Percentiles rank a stretch among this genome's conserved stretches.
phyloP scores from a whole-genome alignment of 139 green algal genomes.

The Spirogloea muscicola region DNA sequence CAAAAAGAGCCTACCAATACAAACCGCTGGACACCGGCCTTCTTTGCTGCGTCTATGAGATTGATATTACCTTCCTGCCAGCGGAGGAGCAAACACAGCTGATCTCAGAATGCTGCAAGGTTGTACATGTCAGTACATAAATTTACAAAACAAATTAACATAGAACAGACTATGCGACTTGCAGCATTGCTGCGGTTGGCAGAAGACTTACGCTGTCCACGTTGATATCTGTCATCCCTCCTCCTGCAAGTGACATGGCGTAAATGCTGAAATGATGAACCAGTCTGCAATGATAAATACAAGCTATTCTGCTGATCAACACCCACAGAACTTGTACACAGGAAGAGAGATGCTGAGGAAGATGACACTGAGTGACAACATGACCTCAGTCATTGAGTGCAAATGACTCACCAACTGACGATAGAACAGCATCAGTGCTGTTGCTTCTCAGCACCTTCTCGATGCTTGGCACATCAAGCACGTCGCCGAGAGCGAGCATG shows the following conservation, averaged over 20 bases:
- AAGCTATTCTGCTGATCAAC: background rate
- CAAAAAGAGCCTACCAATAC: conserved; percentile 72
- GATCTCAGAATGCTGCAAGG: no score
- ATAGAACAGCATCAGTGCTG: conserved; percentile 66
- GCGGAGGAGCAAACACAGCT: no score
- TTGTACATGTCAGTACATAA: no score
- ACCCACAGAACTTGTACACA: background rate
- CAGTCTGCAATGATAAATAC: background rate
- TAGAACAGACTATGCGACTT: no score
- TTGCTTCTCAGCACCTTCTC: conserved; percentile 49
- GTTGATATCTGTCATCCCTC: conserved; percentile 19
- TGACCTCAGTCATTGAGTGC: background rate
- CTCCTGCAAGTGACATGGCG: conserved; percentile 5
- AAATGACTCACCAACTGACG: conserved; percentile 6
- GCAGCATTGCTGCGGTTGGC: no score
- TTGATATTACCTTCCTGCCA: conserved; percentile 92
- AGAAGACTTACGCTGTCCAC: conserved; percentile 38
- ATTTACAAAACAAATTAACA: no score
- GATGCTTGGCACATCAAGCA: conserved; percentile 66
- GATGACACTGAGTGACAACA: background rate
- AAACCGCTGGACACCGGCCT: conserved; percentile 86
- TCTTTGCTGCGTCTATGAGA: conserved; percentile 81
- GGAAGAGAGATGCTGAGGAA: background rate
- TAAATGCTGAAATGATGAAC: background rate
- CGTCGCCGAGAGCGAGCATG: conserved; percentile 83